Conservation (phyloP, 1,139 yeast species). For the Pichia sp. region DNA sequence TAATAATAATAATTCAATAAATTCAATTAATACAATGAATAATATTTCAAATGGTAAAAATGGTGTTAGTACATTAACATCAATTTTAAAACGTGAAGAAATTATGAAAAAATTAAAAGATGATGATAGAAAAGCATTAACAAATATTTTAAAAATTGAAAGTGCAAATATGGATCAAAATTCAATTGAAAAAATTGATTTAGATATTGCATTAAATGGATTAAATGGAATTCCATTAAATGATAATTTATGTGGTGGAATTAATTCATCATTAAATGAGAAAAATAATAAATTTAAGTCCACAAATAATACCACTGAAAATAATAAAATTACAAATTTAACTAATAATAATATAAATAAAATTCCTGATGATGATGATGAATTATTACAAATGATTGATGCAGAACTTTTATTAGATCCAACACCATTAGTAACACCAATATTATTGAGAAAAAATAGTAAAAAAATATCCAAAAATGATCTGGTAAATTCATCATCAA, state of each 20-base stretch:
- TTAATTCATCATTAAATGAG: too few species aligned
- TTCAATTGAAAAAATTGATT: not conserved
- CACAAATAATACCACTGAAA: too few species aligned
- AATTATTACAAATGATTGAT: conserved; percentile 12
- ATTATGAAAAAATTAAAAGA: conserved; percentile 12
- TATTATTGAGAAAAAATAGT: conserved; percentile 2
- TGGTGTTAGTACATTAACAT: conserved; percentile 5
- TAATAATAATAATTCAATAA: not conserved
- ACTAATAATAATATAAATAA: not conserved
- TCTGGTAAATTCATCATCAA: not conserved
- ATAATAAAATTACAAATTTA: too few species aligned
- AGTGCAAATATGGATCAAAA: not conserved
- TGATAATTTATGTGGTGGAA: conserved; percentile 3
- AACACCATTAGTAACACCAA: conserved; percentile 9
- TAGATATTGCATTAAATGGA: not conserved
- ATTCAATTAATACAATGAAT: conserved; percentile 4
- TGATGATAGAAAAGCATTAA: conserved; percentile 8
- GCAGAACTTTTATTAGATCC: conserved; percentile 13
- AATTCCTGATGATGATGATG: conserved; percentile 5
- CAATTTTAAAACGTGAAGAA: conserved; percentile 12
- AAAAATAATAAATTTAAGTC: not conserved
- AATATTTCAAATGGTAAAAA: not conserved
- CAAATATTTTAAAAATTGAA: conserved; percentile 1
- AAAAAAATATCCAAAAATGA: not conserved
- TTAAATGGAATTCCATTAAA: not conserved